Percentiles rank a stretch among this genome's conserved stretches.
Conservation (phyloP, 805 yeast species). For the Candida tibetensis region DNA sequence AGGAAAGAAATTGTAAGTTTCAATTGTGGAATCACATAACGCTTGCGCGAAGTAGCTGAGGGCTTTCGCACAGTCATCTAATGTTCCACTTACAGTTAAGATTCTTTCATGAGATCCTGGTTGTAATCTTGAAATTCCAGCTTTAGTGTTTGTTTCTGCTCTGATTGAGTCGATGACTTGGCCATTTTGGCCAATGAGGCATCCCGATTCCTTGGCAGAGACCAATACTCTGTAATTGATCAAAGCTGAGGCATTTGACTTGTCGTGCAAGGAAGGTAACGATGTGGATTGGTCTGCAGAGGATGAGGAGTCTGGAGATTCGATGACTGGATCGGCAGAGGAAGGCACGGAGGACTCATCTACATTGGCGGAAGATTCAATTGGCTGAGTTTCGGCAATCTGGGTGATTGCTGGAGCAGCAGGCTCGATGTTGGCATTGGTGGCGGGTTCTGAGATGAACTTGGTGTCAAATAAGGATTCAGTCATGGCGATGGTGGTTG, state of each 20-base stretch:
- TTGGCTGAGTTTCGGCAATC: neutral
- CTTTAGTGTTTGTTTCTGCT: conserved; percentile 72
- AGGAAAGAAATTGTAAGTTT: conserved; percentile 54
- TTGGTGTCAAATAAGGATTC: conserved; percentile 36
- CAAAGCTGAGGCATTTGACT: conserved; percentile 27
- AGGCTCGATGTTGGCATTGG: conserved; percentile 3
- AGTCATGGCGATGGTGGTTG: conserved; percentile 19
- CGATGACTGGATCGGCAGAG: neutral
- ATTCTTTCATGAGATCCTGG: conserved; percentile 83
- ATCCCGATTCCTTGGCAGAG: conserved; percentile 85
- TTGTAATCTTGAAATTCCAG: conserved; percentile 79
- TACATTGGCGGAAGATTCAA: conserved; percentile 1
- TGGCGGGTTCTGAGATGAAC: conserved; percentile 18
- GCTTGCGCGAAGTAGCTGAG: conserved; percentile 68
- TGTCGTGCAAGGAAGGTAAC: conserved; percentile 28
- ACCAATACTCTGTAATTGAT: conserved; percentile 58
- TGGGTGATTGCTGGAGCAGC: conserved; percentile 3
- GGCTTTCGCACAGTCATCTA: conserved; percentile 68
- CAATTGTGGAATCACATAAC: conserved; percentile 44
- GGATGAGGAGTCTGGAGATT: neutral
- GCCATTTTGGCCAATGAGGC: conserved; percentile 85
- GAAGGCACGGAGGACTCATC: conserved; percentile 1
- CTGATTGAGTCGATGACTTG: conserved; percentile 72
- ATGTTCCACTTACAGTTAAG: conserved; percentile 70
- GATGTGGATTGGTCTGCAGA: conserved; percentile 12